Conservation (phyloP, 202 grass and related monocot species). For the Brachypodium distachyon region DNA sequence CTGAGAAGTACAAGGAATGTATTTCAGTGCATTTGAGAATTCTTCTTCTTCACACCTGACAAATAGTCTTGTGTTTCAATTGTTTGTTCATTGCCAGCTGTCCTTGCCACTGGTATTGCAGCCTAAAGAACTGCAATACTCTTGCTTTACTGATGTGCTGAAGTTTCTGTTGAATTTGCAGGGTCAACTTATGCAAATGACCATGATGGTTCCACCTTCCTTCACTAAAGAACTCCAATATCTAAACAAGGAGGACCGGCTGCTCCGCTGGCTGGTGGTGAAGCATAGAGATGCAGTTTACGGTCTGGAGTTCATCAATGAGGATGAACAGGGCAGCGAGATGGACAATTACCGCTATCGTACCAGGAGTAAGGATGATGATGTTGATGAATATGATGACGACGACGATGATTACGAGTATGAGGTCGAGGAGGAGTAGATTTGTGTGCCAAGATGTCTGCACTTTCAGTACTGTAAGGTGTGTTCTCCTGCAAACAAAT, state of each 20-base stretch:
- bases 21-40: neutral
- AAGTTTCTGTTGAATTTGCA: constrained; percentile 24
- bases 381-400: constrained; percentile 5
- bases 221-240: constrained; percentile 83
- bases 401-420: neutral
- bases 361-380: neutral
- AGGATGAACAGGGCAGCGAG: constrained; percentile 41
- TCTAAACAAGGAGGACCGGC: constrained; percentile 84
- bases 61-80: neutral
- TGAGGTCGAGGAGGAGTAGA: constrained; percentile 14
- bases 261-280: constrained; percentile 84
- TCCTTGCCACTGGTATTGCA: neutral
- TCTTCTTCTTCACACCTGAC: neutral
- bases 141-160: neutral
- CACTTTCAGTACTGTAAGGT: constrained; percentile 2
- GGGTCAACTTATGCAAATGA: constrained; percentile 92
- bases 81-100: neutral
- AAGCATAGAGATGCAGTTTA: constrained; percentile 78
- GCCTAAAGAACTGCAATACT: neutral
- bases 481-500: neutral
- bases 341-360: constrained; percentile 1
- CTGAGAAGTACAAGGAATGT: neutral
- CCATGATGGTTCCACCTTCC: constrained; percentile 89
- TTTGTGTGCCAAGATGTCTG: neutral
- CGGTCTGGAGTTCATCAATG: constrained; percentile 74